Base-by-base conservation (phyloP, 2,329 filamentous ascomycete species). In the Fusarium pininemorale region DNA sequence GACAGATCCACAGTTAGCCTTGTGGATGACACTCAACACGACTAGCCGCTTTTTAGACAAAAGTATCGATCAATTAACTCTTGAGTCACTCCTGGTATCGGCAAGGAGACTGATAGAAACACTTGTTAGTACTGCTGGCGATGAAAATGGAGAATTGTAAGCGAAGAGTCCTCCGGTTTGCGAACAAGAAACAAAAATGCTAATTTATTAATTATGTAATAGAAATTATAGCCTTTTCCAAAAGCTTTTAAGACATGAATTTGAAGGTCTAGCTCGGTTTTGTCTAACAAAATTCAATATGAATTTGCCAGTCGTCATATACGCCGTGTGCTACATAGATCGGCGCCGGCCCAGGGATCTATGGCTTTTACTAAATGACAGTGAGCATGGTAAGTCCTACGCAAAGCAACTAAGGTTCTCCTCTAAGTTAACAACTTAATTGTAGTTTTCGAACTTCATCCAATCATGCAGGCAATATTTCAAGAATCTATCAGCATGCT, bases 381-480 rank as follows among this genome's bases (percentile, higher is more conserved):
- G 18, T 3, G 24, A 10, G 24, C 18, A 26, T 0, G 28, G 44
- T 47, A 28, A 26, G 44, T 47, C 18, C 5, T 10, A 1, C 7
- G 2, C 10, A 14, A 26, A 13, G 5, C 1, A 45, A 10, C 5
- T 26, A 3, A 20, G 0, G 7, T 10, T 4, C 8, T 48, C 28
- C 18, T 47, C 9, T 7, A 15, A 28, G 0, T 11, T 3, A 22
- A 5, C 3, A 0, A 28, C 7, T 11, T 0, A 0, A 15, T 11
- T 7, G 6, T 6, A 48, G 45, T 4, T 6, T 22, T 8, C 4
- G 45, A 28, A 15, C 0, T 48, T 3, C 4, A 5, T 6, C 26
- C 26, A 1, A 6, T 48, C 0, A 2, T 15, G 0, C 26, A 8
- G 20, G 45, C 45, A 6, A 48, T 48, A 8, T 12, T 22, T 15